Base-by-base conservation (phyloP, 768 basidiomycete genomes). In the Trametes villosa region DNA sequence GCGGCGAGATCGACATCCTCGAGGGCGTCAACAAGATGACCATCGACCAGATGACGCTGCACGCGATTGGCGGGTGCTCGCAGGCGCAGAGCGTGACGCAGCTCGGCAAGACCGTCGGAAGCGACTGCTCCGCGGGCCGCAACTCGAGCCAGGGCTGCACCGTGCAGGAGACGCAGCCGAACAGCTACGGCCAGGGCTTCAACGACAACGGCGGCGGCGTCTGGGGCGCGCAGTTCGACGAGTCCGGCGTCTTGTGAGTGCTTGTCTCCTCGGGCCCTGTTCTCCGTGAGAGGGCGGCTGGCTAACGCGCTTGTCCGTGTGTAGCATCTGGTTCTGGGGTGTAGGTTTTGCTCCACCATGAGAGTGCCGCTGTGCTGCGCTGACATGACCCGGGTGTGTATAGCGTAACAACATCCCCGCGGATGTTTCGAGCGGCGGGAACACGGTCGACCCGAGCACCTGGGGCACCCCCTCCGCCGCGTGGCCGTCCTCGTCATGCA, bases 171-270 rank as follows among this genome's bases (percentile, higher is more conserved):
- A 73, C 68, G 34, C 72, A 71, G 57, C 63, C 72, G 24, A 75
- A 76, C 55, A 78, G 76, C 48, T 81, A 71, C 55, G 78, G 79
- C 2, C 59, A 67, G 9, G 75, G 69, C 8, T 83, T 83, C 62
- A 76, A 76, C 8, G 29, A 65, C 1, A 77, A 74, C 5, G 83
- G 84, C 18, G 86, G 86, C 13, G 86, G 86, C 12, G 83, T 86
- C 3, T 92, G 78, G 71, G 88, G 87, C 1, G 79, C 86, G 5
- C 88, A 88, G 67, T 86, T 89, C 57, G 89, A 88, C 50, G 74
- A 76, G 7, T 70, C 79, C 2, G 86, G 82, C 15, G 76, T 83
- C 51, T 79, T 68, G 78, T 80, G 57, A 68, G 79, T 66, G 24
- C 29, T 4, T 7, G 9, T 8, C 15, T 26, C 11, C 48, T 22